phyloP scores from a whole-genome alignment of 441 rosid species.

The Brassica balearica region DNA sequence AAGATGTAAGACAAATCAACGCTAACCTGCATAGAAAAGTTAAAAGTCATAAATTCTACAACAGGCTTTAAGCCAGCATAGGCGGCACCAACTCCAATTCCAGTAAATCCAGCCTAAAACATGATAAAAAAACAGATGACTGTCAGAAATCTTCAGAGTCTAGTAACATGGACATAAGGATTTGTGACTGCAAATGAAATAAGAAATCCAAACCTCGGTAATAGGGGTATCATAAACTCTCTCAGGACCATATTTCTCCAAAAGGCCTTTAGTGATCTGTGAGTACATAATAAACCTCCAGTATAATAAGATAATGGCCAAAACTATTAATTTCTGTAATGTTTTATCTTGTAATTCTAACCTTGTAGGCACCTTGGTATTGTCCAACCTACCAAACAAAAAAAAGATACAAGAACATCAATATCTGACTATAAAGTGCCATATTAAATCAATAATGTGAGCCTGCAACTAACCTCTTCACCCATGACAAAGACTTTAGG shows the following conservation, averaged over 20 bases:
- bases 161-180: slow-evolving; percentile 8
- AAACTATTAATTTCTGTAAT: not conserved
- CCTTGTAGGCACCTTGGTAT: slow-evolving; percentile 99
- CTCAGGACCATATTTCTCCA: slow-evolving; percentile 96
- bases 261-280: slow-evolving; percentile 86
- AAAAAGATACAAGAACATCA: slow-evolving; percentile 17
- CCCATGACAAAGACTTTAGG: slow-evolving; percentile 58
- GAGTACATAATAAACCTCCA: slow-evolving; percentile 14
- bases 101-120: slow-evolving; percentile 94
- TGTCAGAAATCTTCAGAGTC: slow-evolving; percentile 24
- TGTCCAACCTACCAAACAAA: slow-evolving; percentile 78
- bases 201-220: slow-evolving; percentile 68
- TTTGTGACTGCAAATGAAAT: not conserved
- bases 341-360: slow-evolving; percentile 41
- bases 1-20: not conserved
- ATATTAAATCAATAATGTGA: slow-evolving; percentile 18
- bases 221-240: slow-evolving; percentile 97
- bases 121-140: not conserved
- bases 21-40: slow-evolving; percentile 94
- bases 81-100: slow-evolving; percentile 99
- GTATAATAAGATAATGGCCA: slow-evolving; percentile 27
- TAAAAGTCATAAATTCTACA: slow-evolving; percentile 96
- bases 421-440: not conserved
- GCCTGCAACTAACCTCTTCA: slow-evolving; percentile 50
- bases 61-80: slow-evolving; percentile 91